Conservation (phyloP, 495 filamentous ascomycete genomes). For the Pseudevernia furfuracea region DNA sequence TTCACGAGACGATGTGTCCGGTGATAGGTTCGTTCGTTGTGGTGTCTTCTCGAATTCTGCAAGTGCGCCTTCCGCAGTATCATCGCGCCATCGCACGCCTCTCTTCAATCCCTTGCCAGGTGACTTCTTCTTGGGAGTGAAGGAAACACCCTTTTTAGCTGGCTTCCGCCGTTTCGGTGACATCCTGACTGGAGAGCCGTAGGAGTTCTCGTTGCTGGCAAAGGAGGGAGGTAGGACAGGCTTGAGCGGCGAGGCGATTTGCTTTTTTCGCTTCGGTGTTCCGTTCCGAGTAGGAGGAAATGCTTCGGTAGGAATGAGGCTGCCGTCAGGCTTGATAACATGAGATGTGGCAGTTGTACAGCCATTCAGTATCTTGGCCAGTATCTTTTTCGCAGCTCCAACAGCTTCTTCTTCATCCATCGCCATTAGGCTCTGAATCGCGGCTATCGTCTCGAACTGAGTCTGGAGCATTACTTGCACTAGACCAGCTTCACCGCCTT, state of each 20-base stretch:
- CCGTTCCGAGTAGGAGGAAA: conserved; percentile 61
- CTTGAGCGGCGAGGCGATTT: conserved; percentile 36
- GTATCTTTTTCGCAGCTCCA: conserved; percentile 66
- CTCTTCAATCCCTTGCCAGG: conserved; percentile 55
- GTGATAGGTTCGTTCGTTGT: conserved; percentile 47
- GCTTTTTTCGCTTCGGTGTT: conserved; percentile 70
- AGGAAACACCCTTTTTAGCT: conserved; percentile 69
- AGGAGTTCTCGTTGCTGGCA: conserved; percentile 34
- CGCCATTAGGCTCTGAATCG: conserved; percentile 68
- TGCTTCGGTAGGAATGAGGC: conserved; percentile 51
- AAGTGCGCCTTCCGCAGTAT: conserved; percentile 72
- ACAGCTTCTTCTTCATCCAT: conserved; percentile 80
- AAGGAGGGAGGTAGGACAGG: conserved; percentile 35
- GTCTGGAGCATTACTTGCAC: conserved; percentile 78
- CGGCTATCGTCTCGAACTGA: conserved; percentile 83
- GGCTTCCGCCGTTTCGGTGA: conserved; percentile 77
- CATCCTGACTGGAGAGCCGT: conserved; percentile 52
- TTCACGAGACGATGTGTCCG: conserved; percentile 47
- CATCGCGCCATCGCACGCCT: conserved; percentile 87
- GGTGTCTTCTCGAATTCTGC: conserved; percentile 89
- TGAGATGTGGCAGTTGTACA: conserved; percentile 66
- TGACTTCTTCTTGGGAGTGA: conserved; percentile 75
- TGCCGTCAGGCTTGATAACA: conserved; percentile 85
- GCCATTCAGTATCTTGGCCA: conserved; percentile 67
- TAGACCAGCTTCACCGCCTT: conserved; percentile 63